These are phyloP conservation scores for Withania somnifera DNA, from an alignment of 305 asterid genomes.

Conservation along the genomic window DNA sequence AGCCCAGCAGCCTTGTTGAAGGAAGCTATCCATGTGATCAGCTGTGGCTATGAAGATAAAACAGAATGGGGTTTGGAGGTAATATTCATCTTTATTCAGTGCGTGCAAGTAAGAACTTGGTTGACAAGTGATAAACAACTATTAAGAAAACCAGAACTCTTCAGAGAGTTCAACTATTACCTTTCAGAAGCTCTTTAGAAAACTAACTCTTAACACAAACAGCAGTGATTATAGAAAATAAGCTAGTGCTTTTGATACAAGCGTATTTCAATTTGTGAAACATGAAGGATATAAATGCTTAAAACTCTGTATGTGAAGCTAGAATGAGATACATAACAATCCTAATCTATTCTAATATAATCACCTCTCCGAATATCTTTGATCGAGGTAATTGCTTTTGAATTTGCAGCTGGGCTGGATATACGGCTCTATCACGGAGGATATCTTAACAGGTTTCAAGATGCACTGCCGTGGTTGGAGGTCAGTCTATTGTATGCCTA, in stretches of 20 bases:
- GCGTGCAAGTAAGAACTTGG: neutral
- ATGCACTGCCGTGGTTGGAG: constrained; percentile 99
- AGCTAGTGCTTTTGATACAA: neutral
- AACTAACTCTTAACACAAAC: neutral
- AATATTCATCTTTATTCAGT: neutral
- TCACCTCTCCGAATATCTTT: neutral
- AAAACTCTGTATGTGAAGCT: neutral
- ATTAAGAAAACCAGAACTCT: neutral
- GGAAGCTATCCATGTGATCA: constrained; percentile 94
- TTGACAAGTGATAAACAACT: neutral
- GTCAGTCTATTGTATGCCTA: constrained; percentile 88
- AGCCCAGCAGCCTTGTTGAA: constrained; percentile 91
- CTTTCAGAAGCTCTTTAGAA: neutral
- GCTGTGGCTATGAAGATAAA: constrained; percentile 94
- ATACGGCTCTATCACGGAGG: constrained; percentile 93
- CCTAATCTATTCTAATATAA: neutral
- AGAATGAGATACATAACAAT: neutral
- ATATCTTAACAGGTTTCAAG: constrained; percentile 90
- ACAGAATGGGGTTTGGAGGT: constrained; percentile 97
- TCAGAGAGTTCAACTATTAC: neutral
- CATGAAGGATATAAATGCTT: neutral
- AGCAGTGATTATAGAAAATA: neutral
- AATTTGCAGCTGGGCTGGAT: constrained; percentile 87
- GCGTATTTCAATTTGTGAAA: neutral
- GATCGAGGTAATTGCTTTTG: constrained; percentile 1